Evolutionary conservation across 129 eudicot genomes (phyloP).

Genomic region (Lactuca sativa): DNA sequence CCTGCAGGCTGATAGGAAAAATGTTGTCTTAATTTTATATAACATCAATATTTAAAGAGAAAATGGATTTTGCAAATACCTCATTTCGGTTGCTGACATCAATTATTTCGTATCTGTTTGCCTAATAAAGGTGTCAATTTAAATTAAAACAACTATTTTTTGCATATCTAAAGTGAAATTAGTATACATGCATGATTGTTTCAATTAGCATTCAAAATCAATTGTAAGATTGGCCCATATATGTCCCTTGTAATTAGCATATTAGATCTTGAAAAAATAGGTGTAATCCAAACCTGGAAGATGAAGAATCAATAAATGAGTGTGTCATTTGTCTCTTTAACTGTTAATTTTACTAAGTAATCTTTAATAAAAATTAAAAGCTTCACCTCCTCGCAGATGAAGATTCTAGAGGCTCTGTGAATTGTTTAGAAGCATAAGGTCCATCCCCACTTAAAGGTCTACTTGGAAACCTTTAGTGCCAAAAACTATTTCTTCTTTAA

Average conservation of each 20-base stretch:
- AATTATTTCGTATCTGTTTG: constrained; percentile 74
- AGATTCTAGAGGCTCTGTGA: constrained; percentile 50
- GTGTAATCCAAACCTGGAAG: constrained; percentile 68
- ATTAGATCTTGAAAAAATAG: constrained; percentile 91
- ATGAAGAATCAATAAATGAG: constrained; percentile 19
- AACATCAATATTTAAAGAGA: constrained; percentile 12
- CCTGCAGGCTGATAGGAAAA: constrained; percentile 99
- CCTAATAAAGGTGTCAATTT: constrained; percentile 32
- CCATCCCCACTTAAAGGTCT: constrained; percentile 33
- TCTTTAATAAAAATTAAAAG: too few relatives aligned
- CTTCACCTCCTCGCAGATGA: constrained; percentile 75
- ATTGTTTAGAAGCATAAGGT: constrained; percentile 46
- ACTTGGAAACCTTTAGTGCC: constrained; percentile 31
- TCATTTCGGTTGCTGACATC: constrained; percentile 78
- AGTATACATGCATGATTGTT: neutral
- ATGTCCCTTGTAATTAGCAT: constrained; percentile 94
- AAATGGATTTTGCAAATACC: constrained; percentile 48
- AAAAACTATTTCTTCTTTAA: constrained; percentile 13
- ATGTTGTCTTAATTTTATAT: neutral
- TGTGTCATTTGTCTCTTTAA: constrained; percentile 8
- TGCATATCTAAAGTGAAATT: too few relatives aligned
- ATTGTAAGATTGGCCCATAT: constrained; percentile 94
- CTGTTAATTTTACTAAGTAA: neutral
- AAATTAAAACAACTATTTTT: too few relatives aligned
- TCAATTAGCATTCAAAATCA: constrained; percentile 65